These are phyloP conservation scores for Protomyces inouyei DNA, from an alignment of 1,139 yeast genomes.

Conservation along the genomic window DNA sequence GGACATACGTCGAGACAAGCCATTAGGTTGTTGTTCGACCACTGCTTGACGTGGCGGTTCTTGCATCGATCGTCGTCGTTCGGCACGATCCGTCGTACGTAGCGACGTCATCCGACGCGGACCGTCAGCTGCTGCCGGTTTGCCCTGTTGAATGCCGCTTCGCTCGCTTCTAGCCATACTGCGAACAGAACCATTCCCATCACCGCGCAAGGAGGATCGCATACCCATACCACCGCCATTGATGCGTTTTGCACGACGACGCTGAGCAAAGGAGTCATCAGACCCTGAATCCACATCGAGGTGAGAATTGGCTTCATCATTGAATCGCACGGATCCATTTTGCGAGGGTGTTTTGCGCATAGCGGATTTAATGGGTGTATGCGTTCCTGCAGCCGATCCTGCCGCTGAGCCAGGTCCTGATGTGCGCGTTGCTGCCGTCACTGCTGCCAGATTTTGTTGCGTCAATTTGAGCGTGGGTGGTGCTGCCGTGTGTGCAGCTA, in stretches of 20 bases:
- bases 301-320: constrained; percentile 12
- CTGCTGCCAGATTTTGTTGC: constrained; percentile 20
- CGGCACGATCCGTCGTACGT: background rate
- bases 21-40: background rate
- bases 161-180: background rate
- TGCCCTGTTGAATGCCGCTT: background rate
- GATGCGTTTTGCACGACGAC: constrained; percentile 16
- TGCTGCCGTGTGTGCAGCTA: background rate
- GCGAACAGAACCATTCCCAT: background rate
- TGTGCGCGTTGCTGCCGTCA: background rate
- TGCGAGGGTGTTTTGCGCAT: constrained; percentile 19
- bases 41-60: background rate
- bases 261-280: constrained; percentile 22
- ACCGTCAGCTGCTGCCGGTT: background rate
- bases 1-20: background rate
- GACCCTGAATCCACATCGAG: constrained; percentile 23
- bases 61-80: background rate
- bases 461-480: constrained; percentile 4
- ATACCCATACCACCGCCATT: background rate
- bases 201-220: background rate
- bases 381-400: background rate
- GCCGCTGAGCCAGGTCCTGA: background rate
- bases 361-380: constrained; percentile 15
- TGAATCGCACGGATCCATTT: constrained; percentile 14
- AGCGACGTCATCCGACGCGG: background rate